Percentiles rank a stretch among this genome's conserved stretches.
These are phyloP conservation scores for Ettlia oleoabundans DNA, from an alignment of 139 green algal species.

Conservation along the genomic window DNA sequence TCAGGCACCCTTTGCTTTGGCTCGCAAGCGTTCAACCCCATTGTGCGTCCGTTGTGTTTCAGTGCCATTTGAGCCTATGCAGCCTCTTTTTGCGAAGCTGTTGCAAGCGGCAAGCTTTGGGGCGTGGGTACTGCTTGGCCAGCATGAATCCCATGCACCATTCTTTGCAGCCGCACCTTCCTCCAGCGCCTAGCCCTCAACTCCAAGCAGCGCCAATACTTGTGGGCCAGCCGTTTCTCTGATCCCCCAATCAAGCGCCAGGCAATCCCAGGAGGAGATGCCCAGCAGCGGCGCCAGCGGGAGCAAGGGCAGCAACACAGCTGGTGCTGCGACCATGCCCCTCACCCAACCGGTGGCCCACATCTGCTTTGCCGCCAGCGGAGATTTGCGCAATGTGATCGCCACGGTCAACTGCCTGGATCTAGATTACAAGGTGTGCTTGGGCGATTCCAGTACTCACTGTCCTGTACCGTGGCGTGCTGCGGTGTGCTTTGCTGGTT, in stretches of 20 bases:
- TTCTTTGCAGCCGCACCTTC: not conserved
- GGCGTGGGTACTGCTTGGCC: no score
- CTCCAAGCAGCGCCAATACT: not conserved
- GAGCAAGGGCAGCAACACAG: not conserved
- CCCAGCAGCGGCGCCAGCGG: no score
- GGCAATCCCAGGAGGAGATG: not conserved
- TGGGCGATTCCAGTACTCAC: not conserved
- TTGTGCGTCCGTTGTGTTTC: not conserved
- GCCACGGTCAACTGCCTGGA: not conserved
- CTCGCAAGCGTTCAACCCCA: not conserved
- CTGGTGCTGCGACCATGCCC: not conserved
- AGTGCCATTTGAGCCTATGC: not conserved
- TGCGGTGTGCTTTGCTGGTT: not conserved
- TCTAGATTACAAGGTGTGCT: not conserved
- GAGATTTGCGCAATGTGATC: constrained; percentile 8
- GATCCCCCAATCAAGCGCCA: not conserved
- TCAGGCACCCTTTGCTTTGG: not conserved
- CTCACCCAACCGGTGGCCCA: not conserved
- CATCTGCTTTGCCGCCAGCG: constrained; percentile 15
- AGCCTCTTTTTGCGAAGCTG: no score
- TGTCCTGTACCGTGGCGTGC: not conserved
- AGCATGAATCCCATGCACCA: no score
- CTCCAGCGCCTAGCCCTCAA: not conserved
- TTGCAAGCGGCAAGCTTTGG: no score
- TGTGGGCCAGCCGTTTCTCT: not conserved